A percentile compares a stretch with the other conserved stretches of the same genome.
phyloP scores from a whole-genome alignment of 345 rosid species.

The Gossypioides kirkii region DNA sequence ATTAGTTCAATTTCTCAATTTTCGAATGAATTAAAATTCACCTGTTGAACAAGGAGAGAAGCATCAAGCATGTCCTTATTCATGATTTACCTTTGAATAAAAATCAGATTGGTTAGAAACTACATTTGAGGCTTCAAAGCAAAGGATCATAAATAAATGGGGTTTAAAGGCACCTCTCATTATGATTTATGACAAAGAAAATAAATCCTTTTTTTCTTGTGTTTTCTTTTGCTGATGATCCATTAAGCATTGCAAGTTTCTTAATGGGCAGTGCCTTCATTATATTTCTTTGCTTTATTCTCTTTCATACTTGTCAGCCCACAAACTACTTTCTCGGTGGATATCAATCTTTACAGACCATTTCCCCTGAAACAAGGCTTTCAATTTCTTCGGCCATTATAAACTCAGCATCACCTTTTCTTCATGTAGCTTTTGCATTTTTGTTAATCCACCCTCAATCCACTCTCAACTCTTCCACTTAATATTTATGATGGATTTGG shows the following conservation, averaged over 20 bases:
- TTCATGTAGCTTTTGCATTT: constrained; percentile 24
- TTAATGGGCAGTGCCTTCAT: constrained; percentile 25
- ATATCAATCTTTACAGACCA: constrained; percentile 31
- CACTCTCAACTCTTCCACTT: constrained; percentile 23
- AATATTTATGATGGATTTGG: neutral
- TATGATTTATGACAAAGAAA: constrained; percentile 40
- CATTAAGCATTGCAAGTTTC: constrained; percentile 28
- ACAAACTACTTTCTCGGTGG: constrained; percentile 41
- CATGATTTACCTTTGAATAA: constrained; percentile 30
- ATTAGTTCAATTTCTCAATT: too few species aligned
- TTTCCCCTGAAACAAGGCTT: constrained; percentile 39
- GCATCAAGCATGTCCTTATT: too few species aligned
- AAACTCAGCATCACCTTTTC: constrained; percentile 49
- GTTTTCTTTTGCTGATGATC: constrained; percentile 12
- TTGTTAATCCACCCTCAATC: constrained; percentile 20
- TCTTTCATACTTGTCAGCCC: constrained; percentile 26
- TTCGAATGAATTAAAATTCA: too few species aligned
- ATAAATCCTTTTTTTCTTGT: constrained; percentile 16
- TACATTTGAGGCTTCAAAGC: constrained; percentile 9
- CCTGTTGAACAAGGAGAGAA: too few species aligned
- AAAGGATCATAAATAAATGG: constrained; percentile 20
- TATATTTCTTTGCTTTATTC: constrained; percentile 30
- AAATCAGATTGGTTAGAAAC: constrained; percentile 23
- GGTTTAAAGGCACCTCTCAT: constrained; percentile 23
- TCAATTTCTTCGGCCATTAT: constrained; percentile 41